These are phyloP conservation scores for Amanita exitialis DNA, from an alignment of 768 basidiomycete species.

Conservation along the genomic window DNA sequence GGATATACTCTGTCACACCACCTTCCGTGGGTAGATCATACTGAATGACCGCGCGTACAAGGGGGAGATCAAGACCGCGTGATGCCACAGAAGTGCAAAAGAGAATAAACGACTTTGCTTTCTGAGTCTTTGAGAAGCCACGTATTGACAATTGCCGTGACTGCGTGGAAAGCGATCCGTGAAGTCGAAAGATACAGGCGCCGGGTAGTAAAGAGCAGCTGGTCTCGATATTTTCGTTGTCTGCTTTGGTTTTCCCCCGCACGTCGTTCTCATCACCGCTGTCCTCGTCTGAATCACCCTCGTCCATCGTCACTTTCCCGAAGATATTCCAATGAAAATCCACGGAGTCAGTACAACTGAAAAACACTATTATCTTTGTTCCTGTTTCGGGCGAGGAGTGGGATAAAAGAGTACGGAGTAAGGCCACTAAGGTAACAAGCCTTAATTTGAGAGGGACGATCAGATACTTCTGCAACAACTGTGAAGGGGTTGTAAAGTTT, in stretches of 20 bases:
- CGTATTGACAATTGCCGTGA: slow-evolving; percentile 77
- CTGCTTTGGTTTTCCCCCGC: slow-evolving; percentile 11
- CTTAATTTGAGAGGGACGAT: slow-evolving; percentile 88
- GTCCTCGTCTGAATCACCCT: slow-evolving; percentile 16
- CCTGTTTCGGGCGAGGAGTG: slow-evolving; percentile 42
- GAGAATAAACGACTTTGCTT: slow-evolving; percentile 53
- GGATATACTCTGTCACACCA: slow-evolving; percentile 92
- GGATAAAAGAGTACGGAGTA: slow-evolving; percentile 72
- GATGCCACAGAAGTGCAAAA: slow-evolving; percentile 97
- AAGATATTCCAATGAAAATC: slow-evolving; percentile 92
- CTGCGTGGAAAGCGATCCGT: slow-evolving; percentile 81
- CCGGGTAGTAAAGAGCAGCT: slow-evolving; percentile 73
- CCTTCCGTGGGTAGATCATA: slow-evolving; percentile 98
- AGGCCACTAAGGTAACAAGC: slow-evolving; percentile 82
- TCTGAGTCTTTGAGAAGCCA: slow-evolving; percentile 53
- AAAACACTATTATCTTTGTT: slow-evolving; percentile 84
- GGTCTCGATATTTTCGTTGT: slow-evolving; percentile 40
- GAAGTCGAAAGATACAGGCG: slow-evolving; percentile 77
- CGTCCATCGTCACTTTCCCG: slow-evolving; percentile 61
- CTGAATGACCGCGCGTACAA: slow-evolving; percentile 91
- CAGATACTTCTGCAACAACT: slow-evolving; percentile 86
- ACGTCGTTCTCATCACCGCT: slow-evolving; percentile 16
- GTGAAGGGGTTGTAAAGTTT: slow-evolving; percentile 89
- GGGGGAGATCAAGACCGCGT: slow-evolving; percentile 92
- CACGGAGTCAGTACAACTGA: slow-evolving; percentile 96